Evolutionary conservation across 768 basidiomycete species (phyloP), one percentile per base, ranked within the genome.

Genomic region (Phanerodontia chrysosporium): DNA sequence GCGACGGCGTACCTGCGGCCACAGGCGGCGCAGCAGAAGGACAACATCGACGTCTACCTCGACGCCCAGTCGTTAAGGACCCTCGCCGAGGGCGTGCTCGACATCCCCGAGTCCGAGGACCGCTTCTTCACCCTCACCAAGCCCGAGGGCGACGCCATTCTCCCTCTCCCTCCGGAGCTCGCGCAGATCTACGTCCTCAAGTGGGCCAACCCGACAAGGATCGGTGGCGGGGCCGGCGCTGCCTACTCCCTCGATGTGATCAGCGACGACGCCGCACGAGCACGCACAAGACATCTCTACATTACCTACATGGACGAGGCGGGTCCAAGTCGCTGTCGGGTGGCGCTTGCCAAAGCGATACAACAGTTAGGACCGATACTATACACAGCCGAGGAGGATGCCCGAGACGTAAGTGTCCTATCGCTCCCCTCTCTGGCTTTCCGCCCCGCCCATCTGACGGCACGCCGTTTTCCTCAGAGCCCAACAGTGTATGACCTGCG

Each of bases 271-370:
- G 46, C 60, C 25, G 55, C 54, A 1, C 54, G 53, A 12, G 60
- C 60, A 14, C 54, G 60, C 36, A 61, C 60, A n/a, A 49, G 60
- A 16, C 60, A 61, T 45, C 60, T 61, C 4, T 61, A 61, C 49
- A 61, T 61, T 25, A 61, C 60, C 2, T 61, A 61, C 60, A 61
- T 61, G 60, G 60, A 57, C 39, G 60, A 61, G 51, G 60, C 60
- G 22, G 60, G 60, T 21, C 60, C 60, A 18, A 61, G 60, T 45
- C 60, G 60, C 22, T 61, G 60, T 49, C 60, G 60, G 4, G 55
- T 57, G 10, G 60, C 60, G 9, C 60, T 61, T 39, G 60, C 60
- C 9, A 57, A 22, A 24, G 60, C 60, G 9, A 61, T 61, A 32
- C 55, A 61, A 42, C 60, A 61, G 30, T 52, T 61, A 9, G 60